A percentile compares a stretch with the other conserved stretches of the same genome.
Evolutionary conservation across 495 filamentous ascomycete species (phyloP).

Genomic region (Trichoderma erinaceum): DNA sequence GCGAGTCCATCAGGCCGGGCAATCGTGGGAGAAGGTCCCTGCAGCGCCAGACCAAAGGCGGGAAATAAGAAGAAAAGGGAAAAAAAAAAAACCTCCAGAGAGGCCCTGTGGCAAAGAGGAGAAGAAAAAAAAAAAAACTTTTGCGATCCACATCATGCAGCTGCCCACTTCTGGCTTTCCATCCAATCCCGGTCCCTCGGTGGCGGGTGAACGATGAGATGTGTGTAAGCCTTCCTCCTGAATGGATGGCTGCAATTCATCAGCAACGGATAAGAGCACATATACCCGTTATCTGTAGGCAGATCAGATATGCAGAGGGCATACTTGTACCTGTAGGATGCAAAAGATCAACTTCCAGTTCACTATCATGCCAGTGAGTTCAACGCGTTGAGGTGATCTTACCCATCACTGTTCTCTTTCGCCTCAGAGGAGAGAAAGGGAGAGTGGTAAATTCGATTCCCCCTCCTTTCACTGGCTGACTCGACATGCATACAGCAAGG

Average conservation of each 20-base stretch:
- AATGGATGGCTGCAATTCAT: neutral
- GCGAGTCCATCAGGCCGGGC: neutral
- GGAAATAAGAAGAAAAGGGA: neutral
- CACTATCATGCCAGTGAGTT: too few relatives aligned
- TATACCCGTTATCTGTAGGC: neutral
- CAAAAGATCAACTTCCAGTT: too few relatives aligned
- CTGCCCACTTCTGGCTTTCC: neutral
- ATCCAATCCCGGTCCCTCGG: neutral
- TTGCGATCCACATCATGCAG: slow-evolving; percentile 3
- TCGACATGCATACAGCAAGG: neutral
- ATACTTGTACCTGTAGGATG: too few relatives aligned
- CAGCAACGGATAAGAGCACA: neutral
- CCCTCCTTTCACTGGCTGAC: neutral
- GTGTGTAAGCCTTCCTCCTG: slow-evolving; percentile 1
- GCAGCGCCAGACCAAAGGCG: neutral
- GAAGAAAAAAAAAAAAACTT: neutral
- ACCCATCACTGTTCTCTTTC: neutral
- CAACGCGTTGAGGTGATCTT: neutral
- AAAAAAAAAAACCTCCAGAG: neutral
- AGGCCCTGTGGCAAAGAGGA: neutral
- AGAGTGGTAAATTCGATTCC: neutral
- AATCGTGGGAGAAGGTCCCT: slow-evolving; percentile 6
- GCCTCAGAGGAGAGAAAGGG: neutral
- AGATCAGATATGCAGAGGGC: too few relatives aligned
- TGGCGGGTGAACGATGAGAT: slow-evolving; percentile 10